phyloP scores from a whole-genome alignment of 148 eudicot species.

The Vaccinium vitisidaea region DNA sequence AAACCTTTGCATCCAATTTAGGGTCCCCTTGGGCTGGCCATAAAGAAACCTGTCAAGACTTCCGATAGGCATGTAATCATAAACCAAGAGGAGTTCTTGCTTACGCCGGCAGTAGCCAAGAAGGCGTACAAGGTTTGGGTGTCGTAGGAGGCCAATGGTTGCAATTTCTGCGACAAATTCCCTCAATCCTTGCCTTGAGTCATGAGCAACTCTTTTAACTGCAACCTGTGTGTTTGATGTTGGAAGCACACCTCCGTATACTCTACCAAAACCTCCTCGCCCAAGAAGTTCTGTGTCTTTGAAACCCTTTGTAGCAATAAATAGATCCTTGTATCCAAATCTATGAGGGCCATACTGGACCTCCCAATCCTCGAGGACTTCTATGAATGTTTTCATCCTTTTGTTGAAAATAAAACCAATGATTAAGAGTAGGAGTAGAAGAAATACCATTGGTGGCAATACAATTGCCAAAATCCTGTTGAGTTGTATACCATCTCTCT shows the following conservation, averaged over 20 bases:
- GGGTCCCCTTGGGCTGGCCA: neutral
- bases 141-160: conserved; percentile 1
- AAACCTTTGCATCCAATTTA: conserved; percentile 6
- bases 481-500: no score
- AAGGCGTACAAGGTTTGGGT: neutral
- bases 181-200: conserved; percentile 10
- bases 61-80: neutral
- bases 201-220: neutral
- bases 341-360: conserved; percentile 10
- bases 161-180: conserved; percentile 17
- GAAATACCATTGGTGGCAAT: neutral
- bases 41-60: conserved; percentile 1
- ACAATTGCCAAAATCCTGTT: neutral
- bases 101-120: conserved; percentile 16
- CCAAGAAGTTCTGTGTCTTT: neutral
- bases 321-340: neutral
- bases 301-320: neutral
- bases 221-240: neutral
- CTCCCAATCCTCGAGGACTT: conserved; percentile 15
- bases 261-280: conserved; percentile 7
- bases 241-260: conserved; percentile 3
- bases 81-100: conserved; percentile 2
- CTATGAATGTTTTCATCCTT: neutral
- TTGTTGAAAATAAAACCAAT: neutral
- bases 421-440: neutral